phyloP scores from a whole-genome alignment of 179 eudicot species.

The Silene coronaria region DNA sequence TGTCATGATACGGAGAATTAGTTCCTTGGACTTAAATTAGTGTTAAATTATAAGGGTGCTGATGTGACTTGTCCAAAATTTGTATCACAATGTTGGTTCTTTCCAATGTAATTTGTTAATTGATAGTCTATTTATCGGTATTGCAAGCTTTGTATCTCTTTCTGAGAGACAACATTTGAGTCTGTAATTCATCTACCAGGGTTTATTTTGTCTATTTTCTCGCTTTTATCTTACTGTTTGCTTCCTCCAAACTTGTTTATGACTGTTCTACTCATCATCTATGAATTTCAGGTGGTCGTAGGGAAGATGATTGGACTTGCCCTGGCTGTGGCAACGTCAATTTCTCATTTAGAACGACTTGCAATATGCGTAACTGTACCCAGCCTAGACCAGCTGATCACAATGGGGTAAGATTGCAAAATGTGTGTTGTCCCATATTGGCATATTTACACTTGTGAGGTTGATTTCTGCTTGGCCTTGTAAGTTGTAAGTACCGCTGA shows the following conservation, averaged over 20 bases:
- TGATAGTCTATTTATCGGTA: not conserved
- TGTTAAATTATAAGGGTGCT: not conserved
- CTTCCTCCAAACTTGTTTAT: not conserved
- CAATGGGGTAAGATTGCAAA: constrained; percentile 43
- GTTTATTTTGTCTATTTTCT: not conserved
- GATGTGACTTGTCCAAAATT: not conserved
- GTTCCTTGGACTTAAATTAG: not conserved
- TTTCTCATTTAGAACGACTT: constrained; percentile 90
- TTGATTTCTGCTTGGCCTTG: not conserved
- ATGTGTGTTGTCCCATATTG: no score
- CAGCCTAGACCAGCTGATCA: constrained; percentile 98
- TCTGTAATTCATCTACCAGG: not conserved
- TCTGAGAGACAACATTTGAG: not conserved
- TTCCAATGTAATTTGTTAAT: not conserved
- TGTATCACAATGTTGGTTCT: not conserved
- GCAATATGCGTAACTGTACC: constrained; percentile 97
- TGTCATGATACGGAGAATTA: not conserved
- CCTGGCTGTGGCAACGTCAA: constrained; percentile 98
- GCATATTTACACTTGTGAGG: not conserved
- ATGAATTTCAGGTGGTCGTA: constrained; percentile 62
- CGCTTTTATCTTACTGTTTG: not conserved
- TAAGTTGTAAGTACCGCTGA: not conserved
- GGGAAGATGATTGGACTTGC: constrained; percentile 99
- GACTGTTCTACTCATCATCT: not conserved
- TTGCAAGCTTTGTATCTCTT: not conserved